phyloP scores from a whole-genome alignment of 768 basidiomycete genomes.

The Suillus clintonianus region DNA sequence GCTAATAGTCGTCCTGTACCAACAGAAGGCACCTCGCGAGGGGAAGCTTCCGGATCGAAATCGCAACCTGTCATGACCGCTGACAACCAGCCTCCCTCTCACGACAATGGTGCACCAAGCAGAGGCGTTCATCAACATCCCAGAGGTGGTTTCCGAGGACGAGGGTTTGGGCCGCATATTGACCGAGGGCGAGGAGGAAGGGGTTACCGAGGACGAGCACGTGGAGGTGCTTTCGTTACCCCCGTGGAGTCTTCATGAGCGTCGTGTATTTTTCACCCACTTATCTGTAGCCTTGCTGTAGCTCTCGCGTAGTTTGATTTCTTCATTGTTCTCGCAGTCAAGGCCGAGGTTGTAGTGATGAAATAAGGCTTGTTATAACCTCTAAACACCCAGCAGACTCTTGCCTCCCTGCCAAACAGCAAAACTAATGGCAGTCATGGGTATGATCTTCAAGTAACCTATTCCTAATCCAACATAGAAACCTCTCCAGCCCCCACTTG shows the following conservation, averaged over 20 bases:
- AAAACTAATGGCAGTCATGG: slow-evolving; percentile 94
- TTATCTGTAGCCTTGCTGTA: not conserved
- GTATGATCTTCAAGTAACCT: slow-evolving; percentile 92
- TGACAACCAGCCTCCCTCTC: not conserved
- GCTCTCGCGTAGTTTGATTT: not conserved
- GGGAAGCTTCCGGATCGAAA: not conserved
- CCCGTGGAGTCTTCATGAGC: slow-evolving; percentile 13
- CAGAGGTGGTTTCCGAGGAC: slow-evolving; percentile 32
- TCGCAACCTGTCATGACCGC: not conserved
- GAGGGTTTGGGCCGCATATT: slow-evolving; percentile 29
- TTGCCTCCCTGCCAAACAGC: slow-evolving; percentile 76
- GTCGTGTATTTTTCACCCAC: not conserved
- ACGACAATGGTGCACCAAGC: slow-evolving; percentile 10
- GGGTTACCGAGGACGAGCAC: slow-evolving; percentile 34
- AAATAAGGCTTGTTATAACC: slow-evolving; percentile 2
- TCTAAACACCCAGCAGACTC: slow-evolving; percentile 29
- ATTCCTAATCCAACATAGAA: slow-evolving; percentile 92
- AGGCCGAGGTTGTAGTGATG: too few species aligned
- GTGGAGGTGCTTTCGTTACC: slow-evolving; percentile 16
- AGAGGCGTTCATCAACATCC: slow-evolving; percentile 8
- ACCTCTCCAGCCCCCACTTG: slow-evolving; percentile 73
- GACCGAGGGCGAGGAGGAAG: slow-evolving; percentile 37
- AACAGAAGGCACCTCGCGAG: not conserved
- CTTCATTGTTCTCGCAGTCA: too few species aligned
- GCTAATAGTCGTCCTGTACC: slow-evolving; percentile 11